Conservation (phyloP, 2,329 filamentous ascomycete genomes). For the Zymoseptoria crescenta region DNA sequence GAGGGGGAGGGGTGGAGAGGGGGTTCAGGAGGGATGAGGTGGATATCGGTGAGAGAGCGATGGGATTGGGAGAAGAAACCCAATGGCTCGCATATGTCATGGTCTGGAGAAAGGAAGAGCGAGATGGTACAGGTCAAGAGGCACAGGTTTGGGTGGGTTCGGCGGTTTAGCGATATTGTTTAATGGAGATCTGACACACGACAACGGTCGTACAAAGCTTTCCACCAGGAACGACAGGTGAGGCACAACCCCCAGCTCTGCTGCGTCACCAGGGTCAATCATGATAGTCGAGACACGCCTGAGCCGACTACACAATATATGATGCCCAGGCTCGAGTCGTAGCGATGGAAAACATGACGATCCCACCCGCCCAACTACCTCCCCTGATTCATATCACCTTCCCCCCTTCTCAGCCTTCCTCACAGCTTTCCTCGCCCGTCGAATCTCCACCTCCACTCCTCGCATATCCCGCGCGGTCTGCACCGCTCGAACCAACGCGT, state of each 20-base stretch:
- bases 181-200: no score
- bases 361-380: no score
- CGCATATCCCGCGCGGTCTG: conserved; percentile 55
- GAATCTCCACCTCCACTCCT: conserved; percentile 60
- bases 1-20: neutral
- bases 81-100: neutral
- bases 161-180: neutral
- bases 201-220: no score
- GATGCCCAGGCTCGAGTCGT: no score
- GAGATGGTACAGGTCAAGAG: neutral
- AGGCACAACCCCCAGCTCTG: no score
- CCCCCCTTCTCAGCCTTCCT: conserved; percentile 29
- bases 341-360: no score
- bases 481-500: conserved; percentile 50
- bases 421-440: conserved; percentile 45
- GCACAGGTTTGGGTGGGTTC: neutral
- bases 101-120: neutral
- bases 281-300: no score
- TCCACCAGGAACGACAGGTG: no score
- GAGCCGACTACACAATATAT: no score
- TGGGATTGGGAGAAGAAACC: neutral
- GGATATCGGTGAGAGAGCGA: neutral
- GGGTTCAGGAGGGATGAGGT: neutral
- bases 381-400: neutral
- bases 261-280: no score